Evolutionary conservation across 495 filamentous ascomycete species (phyloP), one percentile per base, ranked within the genome.

Genomic region (Xylaria grammica): DNA sequence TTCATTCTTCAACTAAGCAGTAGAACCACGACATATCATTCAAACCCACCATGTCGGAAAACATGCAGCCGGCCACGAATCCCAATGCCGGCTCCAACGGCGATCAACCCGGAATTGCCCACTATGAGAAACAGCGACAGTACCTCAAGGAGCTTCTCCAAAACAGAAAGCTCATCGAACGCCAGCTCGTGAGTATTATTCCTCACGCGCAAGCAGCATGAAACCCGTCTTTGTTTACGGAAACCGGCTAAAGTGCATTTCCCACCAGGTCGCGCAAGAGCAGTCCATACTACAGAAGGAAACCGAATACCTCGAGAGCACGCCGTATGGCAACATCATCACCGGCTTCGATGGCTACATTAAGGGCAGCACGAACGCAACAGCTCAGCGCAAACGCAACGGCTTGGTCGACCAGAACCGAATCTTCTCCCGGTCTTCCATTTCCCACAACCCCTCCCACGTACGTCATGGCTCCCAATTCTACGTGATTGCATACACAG

Each of bases 341-440:
- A 91, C 89, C 65, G 95, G 95, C 44, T 99, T 98, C 77, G 95
- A 99, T 73, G 94, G 91, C 68, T 98, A 97, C 77, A 94, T 97
- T 80, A 99, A 99, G 73, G 92, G 92, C 51, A 80, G 82, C 0
- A 82, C 74, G 65, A 75, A 72, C 29, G 74, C 77, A 6, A 76
- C 74, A 3, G 83, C 81, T 2, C 74, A 79, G 61, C 79, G 85
- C 52, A 79, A 83, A 52, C 82, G 82, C 67, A 79, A 77, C 42
- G 80, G 77, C 3, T 65, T 85, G 50, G 75, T 73, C 27, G 86
- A 88, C 32, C 70, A 75, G 38, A 83, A 85, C 65, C 77, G 84
- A 34, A 83, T 89, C 4, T 89, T 87, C 69, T 86, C 82, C 50
- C 71, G 82, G 65, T 87, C 84, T n/a, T 86, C 84, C 13, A 74